Percentiles rank a stretch among this genome's conserved stretches.
Evolutionary conservation across 2,329 filamentous ascomycete genomes (phyloP).

Genomic region (Aspergillus sp.): DNA sequence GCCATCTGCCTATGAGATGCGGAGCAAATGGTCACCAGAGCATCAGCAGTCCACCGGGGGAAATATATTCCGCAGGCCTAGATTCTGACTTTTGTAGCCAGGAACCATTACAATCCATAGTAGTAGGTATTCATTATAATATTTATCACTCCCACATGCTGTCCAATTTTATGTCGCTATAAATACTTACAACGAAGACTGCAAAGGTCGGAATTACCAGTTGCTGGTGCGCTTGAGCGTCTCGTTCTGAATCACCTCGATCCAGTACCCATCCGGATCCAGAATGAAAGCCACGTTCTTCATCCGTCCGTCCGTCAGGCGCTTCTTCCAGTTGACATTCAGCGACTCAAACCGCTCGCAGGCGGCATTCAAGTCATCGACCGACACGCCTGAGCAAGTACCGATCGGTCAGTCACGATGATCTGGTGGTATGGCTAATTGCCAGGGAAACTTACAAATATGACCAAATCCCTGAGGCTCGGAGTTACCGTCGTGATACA

Average conservation of each 20-base stretch:
- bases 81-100: background rate
- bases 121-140: no score
- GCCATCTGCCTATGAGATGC: background rate
- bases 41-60: background rate
- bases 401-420: slow-evolving; percentile 3
- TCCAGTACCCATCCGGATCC: slow-evolving; percentile 85
- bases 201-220: slow-evolving; percentile 25
- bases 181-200: background rate
- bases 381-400: slow-evolving; percentile 61
- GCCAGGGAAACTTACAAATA: slow-evolving; percentile 64
- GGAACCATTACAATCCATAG: background rate
- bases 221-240: slow-evolving; percentile 41
- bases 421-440: background rate
- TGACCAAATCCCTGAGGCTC: slow-evolving; percentile 93
- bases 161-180: no score
- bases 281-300: slow-evolving; percentile 90
- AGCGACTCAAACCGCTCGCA: slow-evolving; percentile 81
- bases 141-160: no score
- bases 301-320: slow-evolving; percentile 85
- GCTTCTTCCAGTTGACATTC: slow-evolving; percentile 90
- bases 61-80: background rate
- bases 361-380: slow-evolving; percentile 85
- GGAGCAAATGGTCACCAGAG: background rate
- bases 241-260: slow-evolving; percentile 70
- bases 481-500: slow-evolving; percentile 92